Conservation (phyloP, 2,329 filamentous ascomycete species). For the Hypoxylon sp. region DNA sequence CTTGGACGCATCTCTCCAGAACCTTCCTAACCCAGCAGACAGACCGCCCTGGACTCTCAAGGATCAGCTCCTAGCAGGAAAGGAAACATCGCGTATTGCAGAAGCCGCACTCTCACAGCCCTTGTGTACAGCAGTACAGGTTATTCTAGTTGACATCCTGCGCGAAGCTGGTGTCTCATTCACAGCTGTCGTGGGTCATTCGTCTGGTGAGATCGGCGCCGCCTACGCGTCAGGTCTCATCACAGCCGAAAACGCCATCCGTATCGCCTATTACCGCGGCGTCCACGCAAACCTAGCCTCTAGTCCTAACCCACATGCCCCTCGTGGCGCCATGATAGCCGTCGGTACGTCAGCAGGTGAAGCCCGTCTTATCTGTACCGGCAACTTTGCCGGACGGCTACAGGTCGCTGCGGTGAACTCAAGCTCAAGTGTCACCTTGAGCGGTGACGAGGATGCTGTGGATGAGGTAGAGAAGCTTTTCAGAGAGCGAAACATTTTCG, state of each 20-base stretch:
- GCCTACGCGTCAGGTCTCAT: slow-evolving; percentile 46
- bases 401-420: slow-evolving; percentile 11
- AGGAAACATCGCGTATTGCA: slow-evolving; percentile 30
- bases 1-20: slow-evolving; percentile 40
- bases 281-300: slow-evolving; percentile 44
- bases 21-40: slow-evolving; percentile 30
- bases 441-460: slow-evolving; percentile 7
- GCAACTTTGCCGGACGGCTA: slow-evolving; percentile 4
- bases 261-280: slow-evolving; percentile 55
- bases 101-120: slow-evolving; percentile 46
- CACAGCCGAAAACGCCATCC: slow-evolving; percentile 49
- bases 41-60: slow-evolving; percentile 40
- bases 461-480: slow-evolving; percentile 8
- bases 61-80: slow-evolving; percentile 25
- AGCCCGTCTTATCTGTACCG: not conserved
- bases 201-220: slow-evolving; percentile 51
- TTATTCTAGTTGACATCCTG: slow-evolving; percentile 57
- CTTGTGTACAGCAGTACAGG: slow-evolving; percentile 59
- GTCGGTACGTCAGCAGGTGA: slow-evolving; percentile 54
- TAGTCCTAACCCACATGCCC: not conserved
- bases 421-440: slow-evolving; percentile 2
- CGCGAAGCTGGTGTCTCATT: slow-evolving; percentile 42
- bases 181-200: slow-evolving; percentile 51
- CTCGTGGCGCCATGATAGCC: slow-evolving; percentile 60
- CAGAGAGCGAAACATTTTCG: not conserved